Base-by-base conservation (phyloP, 305 asterid genomes). In the Fraxinus sp. region DNA sequence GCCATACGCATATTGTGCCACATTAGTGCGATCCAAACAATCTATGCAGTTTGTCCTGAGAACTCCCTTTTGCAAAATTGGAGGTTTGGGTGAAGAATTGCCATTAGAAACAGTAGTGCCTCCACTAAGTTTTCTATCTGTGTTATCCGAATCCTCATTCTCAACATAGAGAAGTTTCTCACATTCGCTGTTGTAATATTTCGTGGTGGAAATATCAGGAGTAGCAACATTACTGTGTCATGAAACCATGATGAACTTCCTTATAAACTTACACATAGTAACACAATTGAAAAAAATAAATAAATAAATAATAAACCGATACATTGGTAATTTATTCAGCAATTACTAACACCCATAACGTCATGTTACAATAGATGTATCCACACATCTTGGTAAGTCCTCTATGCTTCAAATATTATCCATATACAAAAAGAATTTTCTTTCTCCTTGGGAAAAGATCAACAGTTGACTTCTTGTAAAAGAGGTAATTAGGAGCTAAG, bases 21-120 rank as follows among this genome's bases (percentile, higher is more conserved):
- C 99, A 86, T 97, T 97, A 62, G 99, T 97, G 72, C 99, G 97
- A 91, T 97, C 99, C 92, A 97, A 89, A 86, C 99, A 97, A 83
- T 97, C 99, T 85, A 97, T 95, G 92, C 99, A 97, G 84, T 97
- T 97, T 80, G 99, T 97, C 82, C 99, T 92, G 32, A 96, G 97
- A 81, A 96, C 98, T 71, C 99, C 99, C 55, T 86, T 91, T 82
- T 97, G 99, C 88, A 95, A 77, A 85, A 79, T 86, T 86, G 91
- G 90, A 49, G 92, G 91, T 90, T 87, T 89, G 81, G 82, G 88
- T 87, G 88, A 89, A 85, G 90, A 88, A 88, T 83, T 87, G 43
- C 86, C 87, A 83, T 87, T 81, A 68, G 82, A 81, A 70, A 83
- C 83, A 79, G 84, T 79, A 83, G 84, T 86, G 68, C 88, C 87